Evolutionary conservation across 2,329 filamentous ascomycete species (phyloP).

Genomic region (Aspergillus sp.): DNA sequence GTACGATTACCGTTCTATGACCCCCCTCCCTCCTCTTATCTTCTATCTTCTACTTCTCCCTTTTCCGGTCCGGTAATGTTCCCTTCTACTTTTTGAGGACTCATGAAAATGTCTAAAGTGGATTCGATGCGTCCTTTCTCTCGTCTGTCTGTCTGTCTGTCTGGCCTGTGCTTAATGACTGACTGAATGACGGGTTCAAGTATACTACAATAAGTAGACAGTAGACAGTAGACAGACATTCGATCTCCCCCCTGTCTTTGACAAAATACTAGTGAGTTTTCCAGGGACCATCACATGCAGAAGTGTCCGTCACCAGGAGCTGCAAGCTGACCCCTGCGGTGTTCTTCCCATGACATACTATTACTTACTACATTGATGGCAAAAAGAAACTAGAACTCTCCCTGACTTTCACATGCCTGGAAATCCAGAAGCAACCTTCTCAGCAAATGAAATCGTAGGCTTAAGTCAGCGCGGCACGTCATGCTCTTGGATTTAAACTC

Average conservation of each 20-base stretch:
- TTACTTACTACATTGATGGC: neutral
- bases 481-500: constrained; percentile 1
- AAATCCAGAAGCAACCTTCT: neutral
- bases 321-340: neutral
- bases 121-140: neutral
- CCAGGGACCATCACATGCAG: neutral
- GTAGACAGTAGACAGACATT: no score
- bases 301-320: constrained; percentile 1
- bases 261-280: neutral
- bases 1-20: neutral
- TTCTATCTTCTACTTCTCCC: neutral
- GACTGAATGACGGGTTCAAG: neutral
- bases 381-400: no score
- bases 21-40: neutral
- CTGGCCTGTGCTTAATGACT: neutral
- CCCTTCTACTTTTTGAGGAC: neutral
- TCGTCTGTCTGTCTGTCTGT: neutral
- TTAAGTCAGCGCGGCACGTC: constrained; percentile 17
- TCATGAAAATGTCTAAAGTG: neutral
- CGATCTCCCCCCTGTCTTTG: neutral
- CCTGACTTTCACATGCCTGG: constrained; percentile 12
- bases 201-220: no score
- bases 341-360: neutral
- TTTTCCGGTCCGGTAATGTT: neutral
- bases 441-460: constrained; percentile 10